phyloP scores from a whole-genome alignment of 2,329 filamentous ascomycete species.

The Alternaria triticina region DNA sequence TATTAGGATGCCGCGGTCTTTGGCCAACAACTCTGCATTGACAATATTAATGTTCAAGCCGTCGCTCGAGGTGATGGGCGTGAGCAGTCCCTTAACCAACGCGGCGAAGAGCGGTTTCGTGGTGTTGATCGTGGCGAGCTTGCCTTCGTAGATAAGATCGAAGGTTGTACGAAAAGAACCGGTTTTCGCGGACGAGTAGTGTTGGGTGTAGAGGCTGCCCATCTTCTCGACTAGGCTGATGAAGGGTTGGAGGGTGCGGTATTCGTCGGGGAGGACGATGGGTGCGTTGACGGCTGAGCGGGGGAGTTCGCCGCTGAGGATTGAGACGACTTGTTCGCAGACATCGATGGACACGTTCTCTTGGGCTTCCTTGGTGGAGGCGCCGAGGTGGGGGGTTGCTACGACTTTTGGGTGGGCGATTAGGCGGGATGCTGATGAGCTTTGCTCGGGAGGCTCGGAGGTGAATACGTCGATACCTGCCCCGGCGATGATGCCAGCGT shows the following conservation, averaged over 20 bases:
- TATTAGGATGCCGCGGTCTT: slow-evolving; percentile 77
- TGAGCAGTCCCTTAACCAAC: slow-evolving; percentile 76
- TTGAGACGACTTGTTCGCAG: slow-evolving; percentile 77
- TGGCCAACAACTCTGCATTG: slow-evolving; percentile 76
- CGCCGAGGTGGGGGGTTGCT: slow-evolving; percentile 79
- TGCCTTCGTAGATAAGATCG: slow-evolving; percentile 78
- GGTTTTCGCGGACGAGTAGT: slow-evolving; percentile 60
- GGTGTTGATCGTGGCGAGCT: slow-evolving; percentile 72
- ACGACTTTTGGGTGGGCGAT: slow-evolving; percentile 75
- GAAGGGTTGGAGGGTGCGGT: slow-evolving; percentile 77
- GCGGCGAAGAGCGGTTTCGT: slow-evolving; percentile 81
- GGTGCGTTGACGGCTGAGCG: slow-evolving; percentile 81
- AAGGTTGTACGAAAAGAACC: slow-evolving; percentile 68
- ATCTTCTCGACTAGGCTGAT: slow-evolving; percentile 79
- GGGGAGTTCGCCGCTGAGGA: slow-evolving; percentile 74
- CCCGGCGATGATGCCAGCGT: slow-evolving; percentile 74
- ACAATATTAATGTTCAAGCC: slow-evolving; percentile 80
- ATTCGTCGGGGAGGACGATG: slow-evolving; percentile 81
- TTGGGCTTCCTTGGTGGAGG: slow-evolving; percentile 81
- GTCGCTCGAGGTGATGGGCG: slow-evolving; percentile 70
- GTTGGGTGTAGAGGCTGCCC: slow-evolving; percentile 79
- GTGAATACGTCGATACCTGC: slow-evolving; percentile 84
- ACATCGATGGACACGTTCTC: slow-evolving; percentile 85
- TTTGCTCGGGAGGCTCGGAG: slow-evolving; percentile 69
- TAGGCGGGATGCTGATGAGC: slow-evolving; percentile 67